Conservation (phyloP, 164 flowering plant genomes). For the Chimonanthus praecox region DNA sequence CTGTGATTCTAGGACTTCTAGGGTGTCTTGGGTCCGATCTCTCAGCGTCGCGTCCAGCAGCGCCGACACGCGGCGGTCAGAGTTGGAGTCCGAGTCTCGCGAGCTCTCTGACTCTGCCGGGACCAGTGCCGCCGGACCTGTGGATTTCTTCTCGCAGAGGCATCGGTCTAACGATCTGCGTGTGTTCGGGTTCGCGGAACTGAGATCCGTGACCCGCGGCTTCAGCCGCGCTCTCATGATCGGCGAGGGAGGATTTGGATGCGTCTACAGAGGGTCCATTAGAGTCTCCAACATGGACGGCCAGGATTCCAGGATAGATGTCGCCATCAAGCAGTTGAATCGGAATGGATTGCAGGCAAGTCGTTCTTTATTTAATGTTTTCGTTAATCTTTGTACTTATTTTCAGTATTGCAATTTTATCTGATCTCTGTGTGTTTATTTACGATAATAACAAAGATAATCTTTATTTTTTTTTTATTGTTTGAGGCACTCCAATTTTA, state of each 20-base stretch:
- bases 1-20: conserved; percentile 38
- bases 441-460: too few species aligned
- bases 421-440: too few species aligned
- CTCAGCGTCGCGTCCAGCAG: conserved; percentile 63
- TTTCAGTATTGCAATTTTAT: background rate
- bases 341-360: conserved; percentile 88
- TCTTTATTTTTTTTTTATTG: too few species aligned
- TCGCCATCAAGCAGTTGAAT: conserved; percentile 83
- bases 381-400: too few species aligned
- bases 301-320: conserved; percentile 38
- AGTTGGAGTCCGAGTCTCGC: conserved; percentile 25
- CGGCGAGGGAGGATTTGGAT: conserved; percentile 96
- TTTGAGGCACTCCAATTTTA: too few species aligned
- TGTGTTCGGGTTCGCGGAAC: conserved; percentile 57
- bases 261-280: conserved; percentile 69
- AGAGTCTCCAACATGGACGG: conserved; percentile 20
- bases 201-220: conserved; percentile 76
- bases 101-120: conserved; percentile 24
- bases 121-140: conserved; percentile 7
- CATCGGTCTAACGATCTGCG: conserved; percentile 52
- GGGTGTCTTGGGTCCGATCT: conserved; percentile 82
- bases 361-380: background rate
- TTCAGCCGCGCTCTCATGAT: conserved; percentile 64
- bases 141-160: conserved; percentile 21
- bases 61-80: conserved; percentile 25